These are phyloP conservation scores for Fusarium torulosum DNA, from an alignment of 2,329 filamentous ascomycete species.

Conservation along the genomic window DNA sequence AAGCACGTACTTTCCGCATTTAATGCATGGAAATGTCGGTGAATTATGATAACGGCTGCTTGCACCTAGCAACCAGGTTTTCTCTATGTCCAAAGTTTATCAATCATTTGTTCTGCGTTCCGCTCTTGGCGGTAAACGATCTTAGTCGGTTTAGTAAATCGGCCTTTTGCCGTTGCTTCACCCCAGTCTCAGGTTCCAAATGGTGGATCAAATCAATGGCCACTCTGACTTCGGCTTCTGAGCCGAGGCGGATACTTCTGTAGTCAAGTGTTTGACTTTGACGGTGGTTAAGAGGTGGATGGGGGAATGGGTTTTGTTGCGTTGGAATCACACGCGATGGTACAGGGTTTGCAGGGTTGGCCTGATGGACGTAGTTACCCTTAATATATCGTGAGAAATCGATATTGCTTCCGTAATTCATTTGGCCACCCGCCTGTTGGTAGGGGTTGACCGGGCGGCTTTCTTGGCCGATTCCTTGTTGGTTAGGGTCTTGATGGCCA, in stretches of 20 bases:
- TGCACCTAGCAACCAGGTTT: conserved; percentile 21
- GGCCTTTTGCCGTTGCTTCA: conserved; percentile 40
- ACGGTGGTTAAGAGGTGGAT: conserved; percentile 2
- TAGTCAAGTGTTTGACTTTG: conserved; percentile 25
- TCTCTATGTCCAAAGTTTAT: conserved; percentile 22
- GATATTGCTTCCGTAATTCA: conserved; percentile 1
- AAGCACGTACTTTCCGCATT: conserved; percentile 11
- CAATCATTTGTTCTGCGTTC: conserved; percentile 18
- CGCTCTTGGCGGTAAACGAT: conserved; percentile 25
- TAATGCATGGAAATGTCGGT: conserved; percentile 17
- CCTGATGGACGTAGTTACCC: conserved; percentile 24
- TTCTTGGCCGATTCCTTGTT: conserved; percentile 17
- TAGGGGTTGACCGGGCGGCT: conserved; percentile 5
- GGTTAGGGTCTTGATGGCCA: conserved; percentile 12
- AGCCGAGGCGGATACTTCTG: conserved; percentile 62
- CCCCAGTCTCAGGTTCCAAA: conserved; percentile 37
- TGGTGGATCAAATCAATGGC: conserved; percentile 73
- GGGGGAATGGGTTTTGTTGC: conserved; percentile 5
- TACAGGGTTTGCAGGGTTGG: conserved; percentile 4
- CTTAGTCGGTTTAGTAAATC: conserved; percentile 41
- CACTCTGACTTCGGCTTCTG: conserved; percentile 71
- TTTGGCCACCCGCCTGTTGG: conserved; percentile 18
- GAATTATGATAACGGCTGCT: conserved; percentile 18
- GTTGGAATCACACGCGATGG: conserved; percentile 16
- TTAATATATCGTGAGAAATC: conserved; percentile 35